Conservation (phyloP, 257 asterid species). For the Nicotiana obtusifolia region DNA sequence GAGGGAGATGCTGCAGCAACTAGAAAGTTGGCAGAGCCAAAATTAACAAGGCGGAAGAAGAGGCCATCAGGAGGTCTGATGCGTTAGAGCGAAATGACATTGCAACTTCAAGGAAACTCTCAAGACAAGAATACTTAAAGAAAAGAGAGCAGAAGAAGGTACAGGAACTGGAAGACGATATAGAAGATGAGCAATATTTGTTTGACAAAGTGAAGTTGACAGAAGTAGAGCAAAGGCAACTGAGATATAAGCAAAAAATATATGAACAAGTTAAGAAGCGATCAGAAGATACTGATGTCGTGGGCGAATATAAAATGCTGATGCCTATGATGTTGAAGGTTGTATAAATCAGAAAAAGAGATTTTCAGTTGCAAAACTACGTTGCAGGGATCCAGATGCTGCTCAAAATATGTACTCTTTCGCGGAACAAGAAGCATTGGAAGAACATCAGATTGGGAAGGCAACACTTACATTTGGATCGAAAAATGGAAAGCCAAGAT, state of each 20-base stretch:
- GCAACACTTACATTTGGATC: conserved; percentile 83
- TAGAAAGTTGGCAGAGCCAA: conserved; percentile 46
- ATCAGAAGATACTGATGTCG: too few relatives aligned
- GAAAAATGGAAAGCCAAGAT: conserved; percentile 40
- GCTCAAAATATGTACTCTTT: conserved; percentile 85
- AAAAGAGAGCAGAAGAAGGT: conserved; percentile 82
- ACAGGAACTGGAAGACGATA: conserved; percentile 78
- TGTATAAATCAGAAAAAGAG: too few relatives aligned
- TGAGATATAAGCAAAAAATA: too few relatives aligned
- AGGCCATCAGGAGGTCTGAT: conserved; percentile 63
- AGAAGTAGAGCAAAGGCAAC: conserved; percentile 3
- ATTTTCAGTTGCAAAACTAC: too few relatives aligned
- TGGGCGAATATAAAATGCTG: too few relatives aligned
- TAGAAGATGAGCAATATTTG: conserved; percentile 76
- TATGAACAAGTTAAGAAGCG: too few relatives aligned
- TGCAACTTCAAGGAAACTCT: conserved; percentile 50
- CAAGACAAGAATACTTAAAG: conserved; percentile 83
- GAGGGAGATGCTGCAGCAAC: conserved; percentile 91
- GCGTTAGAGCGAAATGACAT: conserved; percentile 68
- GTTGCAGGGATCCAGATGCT: conserved; percentile 20
- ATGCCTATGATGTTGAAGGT: too few relatives aligned
- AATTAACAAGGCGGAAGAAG: conserved; percentile 77
- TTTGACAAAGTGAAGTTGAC: conserved; percentile 68
- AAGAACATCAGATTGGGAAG: conserved; percentile 86
- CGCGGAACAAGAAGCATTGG: conserved; percentile 99